Percentiles rank a stretch among this genome's conserved stretches.
These are phyloP conservation scores for Fraxinus paxiana DNA, from an alignment of 305 asterid species.

Conservation along the genomic window DNA sequence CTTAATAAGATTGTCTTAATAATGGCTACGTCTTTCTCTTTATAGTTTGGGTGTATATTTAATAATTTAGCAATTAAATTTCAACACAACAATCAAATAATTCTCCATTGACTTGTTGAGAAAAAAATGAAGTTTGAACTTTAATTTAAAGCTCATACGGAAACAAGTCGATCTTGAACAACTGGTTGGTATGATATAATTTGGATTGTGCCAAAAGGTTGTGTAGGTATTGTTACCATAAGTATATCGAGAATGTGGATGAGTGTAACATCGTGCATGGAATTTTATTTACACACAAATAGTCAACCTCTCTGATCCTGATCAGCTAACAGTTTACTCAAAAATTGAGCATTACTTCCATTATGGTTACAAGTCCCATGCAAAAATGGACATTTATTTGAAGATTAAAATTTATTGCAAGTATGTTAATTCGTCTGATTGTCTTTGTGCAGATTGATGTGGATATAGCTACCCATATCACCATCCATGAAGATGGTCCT, in stretches of 20 bases:
- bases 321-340: not conserved
- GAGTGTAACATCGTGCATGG: not conserved
- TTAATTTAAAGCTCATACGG: not conserved
- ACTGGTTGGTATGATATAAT: not conserved
- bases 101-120: not conserved
- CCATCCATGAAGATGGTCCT: conserved; percentile 64
- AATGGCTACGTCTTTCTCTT: not conserved
- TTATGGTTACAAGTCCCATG: not conserved
- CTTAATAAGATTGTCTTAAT: not conserved
- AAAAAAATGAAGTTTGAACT: not conserved
- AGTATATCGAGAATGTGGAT: not conserved
- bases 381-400: not conserved
- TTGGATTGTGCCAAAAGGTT: not conserved
- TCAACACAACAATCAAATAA: not conserved
- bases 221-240: not conserved
- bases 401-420: conserved; percentile 1
- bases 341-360: not conserved
- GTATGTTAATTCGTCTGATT: conserved; percentile 4
- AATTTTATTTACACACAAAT: not conserved
- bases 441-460: conserved; percentile 58
- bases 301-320: not conserved
- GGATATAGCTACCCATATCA: conserved; percentile 70
- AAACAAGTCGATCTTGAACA: not conserved
- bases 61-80: not conserved
- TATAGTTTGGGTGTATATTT: not conserved